Conservation (phyloP, 2,329 filamentous ascomycete species). For the Alternaria gaisen region DNA sequence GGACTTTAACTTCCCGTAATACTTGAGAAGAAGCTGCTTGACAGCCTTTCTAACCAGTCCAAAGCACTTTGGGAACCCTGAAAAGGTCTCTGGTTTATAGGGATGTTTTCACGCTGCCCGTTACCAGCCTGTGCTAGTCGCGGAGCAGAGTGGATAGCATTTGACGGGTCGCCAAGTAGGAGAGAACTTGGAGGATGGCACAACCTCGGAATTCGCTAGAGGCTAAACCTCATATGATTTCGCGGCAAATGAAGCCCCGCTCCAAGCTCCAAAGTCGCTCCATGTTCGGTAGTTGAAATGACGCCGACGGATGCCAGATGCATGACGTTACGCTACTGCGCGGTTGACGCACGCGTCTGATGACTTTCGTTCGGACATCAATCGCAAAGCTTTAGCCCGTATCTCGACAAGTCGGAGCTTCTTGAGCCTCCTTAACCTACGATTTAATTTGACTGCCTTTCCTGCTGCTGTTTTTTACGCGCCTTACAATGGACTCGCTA, state of each 20-base stretch:
- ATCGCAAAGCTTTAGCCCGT: background rate
- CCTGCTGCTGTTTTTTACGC: background rate
- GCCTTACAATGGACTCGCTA: constrained; percentile 40
- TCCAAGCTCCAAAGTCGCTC: constrained; percentile 2
- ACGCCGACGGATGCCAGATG: constrained; percentile 12
- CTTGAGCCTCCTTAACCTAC: constrained; percentile 2
- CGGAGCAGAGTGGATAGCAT: background rate
- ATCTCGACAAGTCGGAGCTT: constrained; percentile 8
- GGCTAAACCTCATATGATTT: constrained; percentile 11
- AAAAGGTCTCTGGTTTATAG: no score
- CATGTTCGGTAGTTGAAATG: constrained; percentile 13
- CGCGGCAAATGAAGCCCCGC: constrained; percentile 13
- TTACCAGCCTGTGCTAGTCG: background rate
- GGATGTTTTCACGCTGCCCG: no score
- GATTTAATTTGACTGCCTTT: constrained; percentile 6
- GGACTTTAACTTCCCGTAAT: constrained; percentile 42
- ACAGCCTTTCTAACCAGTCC: background rate
- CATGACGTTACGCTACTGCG: constrained; percentile 13
- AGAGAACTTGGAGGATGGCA: background rate
- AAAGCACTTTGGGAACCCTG: background rate
- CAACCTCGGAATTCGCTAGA: constrained; percentile 11
- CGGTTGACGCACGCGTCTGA: constrained; percentile 9
- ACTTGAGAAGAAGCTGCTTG: background rate
- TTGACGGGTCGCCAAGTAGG: constrained; percentile 1
- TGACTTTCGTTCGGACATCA: constrained; percentile 9